Conservation (phyloP, 306 rosid species). For the Vigna hirtella region DNA sequence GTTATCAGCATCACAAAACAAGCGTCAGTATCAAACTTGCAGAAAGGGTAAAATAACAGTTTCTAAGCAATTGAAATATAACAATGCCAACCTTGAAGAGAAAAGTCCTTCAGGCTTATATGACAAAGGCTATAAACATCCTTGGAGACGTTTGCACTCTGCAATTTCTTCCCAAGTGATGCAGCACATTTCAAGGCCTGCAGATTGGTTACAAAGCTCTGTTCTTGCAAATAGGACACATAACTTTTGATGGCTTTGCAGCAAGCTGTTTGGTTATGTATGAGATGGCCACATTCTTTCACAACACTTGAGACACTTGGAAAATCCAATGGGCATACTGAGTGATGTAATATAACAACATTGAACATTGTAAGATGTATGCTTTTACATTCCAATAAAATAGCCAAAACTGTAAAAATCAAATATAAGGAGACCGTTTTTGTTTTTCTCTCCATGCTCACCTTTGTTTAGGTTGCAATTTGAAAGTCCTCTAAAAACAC, state of each 20-base stretch:
- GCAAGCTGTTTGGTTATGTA: constrained; percentile 55
- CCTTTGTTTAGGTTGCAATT: constrained; percentile 72
- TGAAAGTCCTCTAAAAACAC: constrained; percentile 68
- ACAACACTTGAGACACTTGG: constrained; percentile 59
- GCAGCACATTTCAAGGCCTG: constrained; percentile 78
- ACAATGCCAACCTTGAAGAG: constrained; percentile 70
- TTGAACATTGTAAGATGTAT: constrained; percentile 45
- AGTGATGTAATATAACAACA: constrained; percentile 38
- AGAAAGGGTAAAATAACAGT: constrained; percentile 27
- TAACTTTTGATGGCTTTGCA: constrained; percentile 63
- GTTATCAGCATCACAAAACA: constrained; percentile 31
- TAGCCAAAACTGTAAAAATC: constrained; percentile 3
- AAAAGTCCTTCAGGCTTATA: constrained; percentile 73
- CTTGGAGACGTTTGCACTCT: constrained; percentile 57
- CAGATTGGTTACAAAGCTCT: constrained; percentile 74
- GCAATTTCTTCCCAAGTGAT: constrained; percentile 68
- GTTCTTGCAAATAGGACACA: constrained; percentile 65
- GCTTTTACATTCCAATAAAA: constrained; percentile 35
- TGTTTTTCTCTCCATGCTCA: constrained; percentile 39
- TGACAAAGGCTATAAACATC: constrained; percentile 65
- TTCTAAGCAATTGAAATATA: constrained; percentile 26
- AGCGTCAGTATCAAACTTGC: constrained; percentile 41
- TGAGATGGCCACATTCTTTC: constrained; percentile 57
- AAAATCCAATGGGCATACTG: constrained; percentile 71
- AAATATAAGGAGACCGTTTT: constrained; percentile 25